These are phyloP conservation scores for Glarea lozoyensis DNA, from an alignment of 495 filamentous ascomycete species.

Conservation along the genomic window DNA sequence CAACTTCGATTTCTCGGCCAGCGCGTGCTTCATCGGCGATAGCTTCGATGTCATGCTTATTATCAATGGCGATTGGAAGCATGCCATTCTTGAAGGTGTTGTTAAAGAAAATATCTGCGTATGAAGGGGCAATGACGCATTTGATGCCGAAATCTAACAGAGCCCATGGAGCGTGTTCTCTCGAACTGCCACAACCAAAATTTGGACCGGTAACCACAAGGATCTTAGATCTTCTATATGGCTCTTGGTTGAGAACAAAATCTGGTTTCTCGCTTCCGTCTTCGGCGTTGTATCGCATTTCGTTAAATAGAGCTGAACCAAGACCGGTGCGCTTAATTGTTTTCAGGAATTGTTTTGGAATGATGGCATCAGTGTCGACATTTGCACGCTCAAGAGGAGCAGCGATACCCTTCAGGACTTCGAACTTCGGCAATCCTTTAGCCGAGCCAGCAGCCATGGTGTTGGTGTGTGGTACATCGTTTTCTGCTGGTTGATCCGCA, in stretches of 20 bases:
- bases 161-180: slow-evolving; percentile 97
- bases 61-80: slow-evolving; percentile 73
- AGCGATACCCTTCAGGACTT: slow-evolving; percentile 72
- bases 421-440: slow-evolving; percentile 73
- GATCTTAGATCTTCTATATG: slow-evolving; percentile 80
- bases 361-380: slow-evolving; percentile 96
- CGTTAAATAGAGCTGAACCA: slow-evolving; percentile 77
- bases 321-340: slow-evolving; percentile 98
- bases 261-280: slow-evolving; percentile 66
- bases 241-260: slow-evolving; percentile 86
- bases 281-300: slow-evolving; percentile 63
- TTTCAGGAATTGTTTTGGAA: slow-evolving; percentile 98
- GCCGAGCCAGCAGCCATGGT: slow-evolving; percentile 45
- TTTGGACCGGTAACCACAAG: slow-evolving; percentile 89
- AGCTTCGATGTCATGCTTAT: slow-evolving; percentile 53
- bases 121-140: slow-evolving; percentile 85
- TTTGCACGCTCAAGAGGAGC: slow-evolving; percentile 83
- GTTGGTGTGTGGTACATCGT: slow-evolving; percentile 39
- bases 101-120: slow-evolving; percentile 98
- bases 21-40: slow-evolving; percentile 75
- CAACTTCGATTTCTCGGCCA: slow-evolving; percentile 82
- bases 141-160: slow-evolving; percentile 94
- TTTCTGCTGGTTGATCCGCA: slow-evolving; percentile 66
- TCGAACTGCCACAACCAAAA: slow-evolving; percentile 89
- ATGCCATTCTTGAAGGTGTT: slow-evolving; percentile 99